Percentiles rank a stretch among this genome's conserved stretches.
Conservation (phyloP, 2,329 filamentous ascomycete genomes). For the Juglanconis oblonga region DNA sequence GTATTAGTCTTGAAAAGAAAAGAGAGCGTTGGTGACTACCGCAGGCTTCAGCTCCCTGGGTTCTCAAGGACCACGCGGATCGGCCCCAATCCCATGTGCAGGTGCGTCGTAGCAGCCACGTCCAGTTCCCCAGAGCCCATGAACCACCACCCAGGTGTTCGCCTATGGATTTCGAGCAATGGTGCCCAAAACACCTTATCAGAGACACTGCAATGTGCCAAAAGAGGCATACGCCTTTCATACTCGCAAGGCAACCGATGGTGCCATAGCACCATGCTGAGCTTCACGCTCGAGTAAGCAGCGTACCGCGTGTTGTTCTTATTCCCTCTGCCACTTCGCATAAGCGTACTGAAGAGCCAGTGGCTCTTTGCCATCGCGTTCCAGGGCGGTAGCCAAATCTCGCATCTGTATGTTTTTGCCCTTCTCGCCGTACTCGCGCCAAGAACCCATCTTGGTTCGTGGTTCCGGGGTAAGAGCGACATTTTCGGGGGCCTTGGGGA, state of each 20-base stretch:
- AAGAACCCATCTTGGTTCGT: constrained; percentile 65
- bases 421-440: constrained; percentile 74
- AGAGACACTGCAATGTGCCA: background rate
- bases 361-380: constrained; percentile 70
- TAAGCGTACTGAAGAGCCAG: constrained; percentile 61
- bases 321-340: constrained; percentile 46
- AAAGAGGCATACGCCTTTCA: background rate
- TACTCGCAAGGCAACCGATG: background rate
- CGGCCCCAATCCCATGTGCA: background rate
- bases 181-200: no score
- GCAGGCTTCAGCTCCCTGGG: background rate
- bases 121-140: background rate
- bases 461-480: constrained; percentile 53
- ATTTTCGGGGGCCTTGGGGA: constrained; percentile 29
- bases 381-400: constrained; percentile 76
- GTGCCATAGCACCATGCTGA: background rate
- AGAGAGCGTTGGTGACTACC: background rate
- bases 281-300: background rate
- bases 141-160: background rate
- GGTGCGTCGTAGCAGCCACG: background rate
- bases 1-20: constrained; percentile 13
- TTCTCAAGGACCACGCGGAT: background rate
- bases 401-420: constrained; percentile 79
- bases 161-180: background rate
- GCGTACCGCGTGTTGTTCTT: constrained; percentile 31